These are phyloP conservation scores for Hemileccinum impolitum DNA, from an alignment of 768 basidiomycete genomes.

Conservation along the genomic window DNA sequence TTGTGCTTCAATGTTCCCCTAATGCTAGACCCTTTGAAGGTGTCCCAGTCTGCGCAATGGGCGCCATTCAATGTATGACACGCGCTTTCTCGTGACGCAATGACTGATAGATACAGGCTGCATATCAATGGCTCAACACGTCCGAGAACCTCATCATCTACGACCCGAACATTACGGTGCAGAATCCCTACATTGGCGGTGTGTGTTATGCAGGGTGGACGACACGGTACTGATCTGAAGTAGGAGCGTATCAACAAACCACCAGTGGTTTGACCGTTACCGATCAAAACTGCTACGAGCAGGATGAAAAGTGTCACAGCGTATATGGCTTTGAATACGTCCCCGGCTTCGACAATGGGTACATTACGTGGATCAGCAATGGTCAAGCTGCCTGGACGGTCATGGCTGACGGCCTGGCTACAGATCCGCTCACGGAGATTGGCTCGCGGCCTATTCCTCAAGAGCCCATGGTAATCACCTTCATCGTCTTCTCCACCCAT, in stretches of 20 bases:
- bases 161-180: constrained; percentile 34
- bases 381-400: constrained; percentile 56
- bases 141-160: constrained; percentile 34
- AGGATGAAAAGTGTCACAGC: constrained; percentile 38
- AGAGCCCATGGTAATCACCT: constrained; percentile 59
- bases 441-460: constrained; percentile 55
- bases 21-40: constrained; percentile 33
- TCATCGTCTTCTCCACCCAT: too few species aligned
- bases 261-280: constrained; percentile 35
- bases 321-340: constrained; percentile 56
- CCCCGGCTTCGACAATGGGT: constrained; percentile 48
- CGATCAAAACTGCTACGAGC: constrained; percentile 45
- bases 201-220: constrained; percentile 3
- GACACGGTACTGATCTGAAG: constrained; percentile 4
- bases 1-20: constrained; percentile 11
- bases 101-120: constrained; percentile 32
- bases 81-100: background rate
- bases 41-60: constrained; percentile 55
- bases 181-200: constrained; percentile 46
- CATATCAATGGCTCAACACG: constrained; percentile 41
- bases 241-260: constrained; percentile 39
- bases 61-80: constrained; percentile 33
- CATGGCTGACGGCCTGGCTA: constrained; percentile 43
- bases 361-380: constrained; percentile 70
- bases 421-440: constrained; percentile 53